phyloP scores from a whole-genome alignment of 169 alveolate genomes.

The Cystoisospora suis region DNA sequence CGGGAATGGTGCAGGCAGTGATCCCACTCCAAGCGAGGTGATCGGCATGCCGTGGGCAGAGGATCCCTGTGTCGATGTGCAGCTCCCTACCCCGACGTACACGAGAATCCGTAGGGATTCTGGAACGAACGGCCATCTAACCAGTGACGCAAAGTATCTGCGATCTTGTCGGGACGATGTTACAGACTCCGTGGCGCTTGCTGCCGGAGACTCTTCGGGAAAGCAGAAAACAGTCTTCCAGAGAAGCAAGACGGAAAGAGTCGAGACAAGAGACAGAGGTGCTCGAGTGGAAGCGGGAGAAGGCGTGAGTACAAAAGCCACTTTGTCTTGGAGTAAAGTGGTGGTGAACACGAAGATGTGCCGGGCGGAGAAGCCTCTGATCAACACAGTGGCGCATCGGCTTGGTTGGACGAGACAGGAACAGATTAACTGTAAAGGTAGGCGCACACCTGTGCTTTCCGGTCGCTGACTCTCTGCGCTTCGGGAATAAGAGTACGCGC shows the following conservation, averaged over 20 bases:
- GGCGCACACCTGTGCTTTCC: neutral
- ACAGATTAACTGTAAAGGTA: conserved; percentile 40
- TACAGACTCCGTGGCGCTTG: no score
- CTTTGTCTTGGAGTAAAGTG: neutral
- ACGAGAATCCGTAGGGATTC: no score
- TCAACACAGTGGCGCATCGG: conserved; percentile 56
- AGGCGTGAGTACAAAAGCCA: no score
- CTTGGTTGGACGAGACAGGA: conserved; percentile 65
- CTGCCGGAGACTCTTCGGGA: no score
- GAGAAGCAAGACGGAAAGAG: neutral
- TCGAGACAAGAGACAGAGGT: neutral
- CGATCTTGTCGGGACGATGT: no score
- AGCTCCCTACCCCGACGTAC: neutral
- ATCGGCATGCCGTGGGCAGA: neutral
- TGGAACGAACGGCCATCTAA: no score
- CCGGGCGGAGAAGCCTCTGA: conserved; percentile 64
- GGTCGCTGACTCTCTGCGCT: conserved; percentile 30
- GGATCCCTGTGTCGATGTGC: conserved; percentile 3
- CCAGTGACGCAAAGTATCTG: no score
- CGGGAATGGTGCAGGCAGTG: neutral
- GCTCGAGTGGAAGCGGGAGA: neutral
- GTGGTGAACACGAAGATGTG: conserved; percentile 61
- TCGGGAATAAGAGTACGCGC: no score
- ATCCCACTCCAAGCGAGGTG: neutral
- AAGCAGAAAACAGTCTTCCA: neutral